Evolutionary conservation across 1,139 yeast species (phyloP), one percentile per base, ranked within the genome.

Genomic region (Pichia sp.): DNA sequence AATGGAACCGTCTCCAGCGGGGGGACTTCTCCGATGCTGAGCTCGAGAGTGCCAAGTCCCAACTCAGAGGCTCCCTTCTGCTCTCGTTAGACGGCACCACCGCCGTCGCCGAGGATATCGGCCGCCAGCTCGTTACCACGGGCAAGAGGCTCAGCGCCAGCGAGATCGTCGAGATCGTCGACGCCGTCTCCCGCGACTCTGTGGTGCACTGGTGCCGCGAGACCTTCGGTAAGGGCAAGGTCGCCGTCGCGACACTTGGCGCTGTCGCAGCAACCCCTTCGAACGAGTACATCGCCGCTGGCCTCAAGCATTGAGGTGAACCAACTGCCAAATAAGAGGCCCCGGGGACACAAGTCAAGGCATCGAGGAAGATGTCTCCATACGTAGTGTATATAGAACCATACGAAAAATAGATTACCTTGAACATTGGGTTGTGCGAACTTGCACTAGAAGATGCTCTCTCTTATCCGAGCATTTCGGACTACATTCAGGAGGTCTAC

Each of bases 101-200:
- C 5, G 95, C 97, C 4, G 85, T 91, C 55, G 98, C 97, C 34
- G 99, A 93, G 70, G 99, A 93, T 70, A 89, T 95, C 62, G 99
- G 99, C 40, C 84, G 99, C 68, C 99, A 95, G 70, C 77, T 93
- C 57, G 96, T 93, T 47, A 91, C 96, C 52, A 91, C 98, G 3
- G 99, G 99, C 40, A 83, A 79, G 64, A 81, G 97, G 66, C 76
- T 89, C 62, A 78, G 95, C 16, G 97, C 99, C 3, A 96, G 88
- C 68, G 96, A 91, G 62, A 95, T 91, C 2, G 93, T 91, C 67
- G 82, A 83, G 59, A 78, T 87, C 58, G 95, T 93, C 22, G 91
- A 90, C 62, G 73, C 79, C 47, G 87, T 93, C 53, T 79, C 90
- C 8, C 85, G 80, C 63, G 78, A 82, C 46, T 98, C 90, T 66